A percentile compares a stretch with the other conserved stretches of the same genome.
phyloP scores from a whole-genome alignment of 78 protist genomes.

The Dictyostelium discoideum region DNA sequence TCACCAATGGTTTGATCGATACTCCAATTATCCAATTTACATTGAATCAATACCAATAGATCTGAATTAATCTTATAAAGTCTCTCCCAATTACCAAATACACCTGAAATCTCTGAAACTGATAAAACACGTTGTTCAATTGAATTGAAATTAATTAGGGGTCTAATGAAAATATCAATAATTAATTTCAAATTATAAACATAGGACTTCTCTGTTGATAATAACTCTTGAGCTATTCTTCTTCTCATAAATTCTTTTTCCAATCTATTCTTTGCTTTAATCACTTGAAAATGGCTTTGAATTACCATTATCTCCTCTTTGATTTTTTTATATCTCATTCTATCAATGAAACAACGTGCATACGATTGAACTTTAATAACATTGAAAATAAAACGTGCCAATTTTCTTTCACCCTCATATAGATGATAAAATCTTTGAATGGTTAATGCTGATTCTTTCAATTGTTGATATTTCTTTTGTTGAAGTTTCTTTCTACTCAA shows the following conservation, averaged over 20 bases:
- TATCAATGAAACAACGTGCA: neutral
- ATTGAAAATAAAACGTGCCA: neutral
- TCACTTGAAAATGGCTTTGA: neutral
- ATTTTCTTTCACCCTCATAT: neutral
- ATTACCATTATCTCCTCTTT: neutral
- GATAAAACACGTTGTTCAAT: constrained; percentile 14
- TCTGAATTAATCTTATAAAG: constrained; percentile 9
- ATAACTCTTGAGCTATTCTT: constrained; percentile 14
- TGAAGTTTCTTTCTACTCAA: neutral
- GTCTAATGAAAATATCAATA: constrained; percentile 29
- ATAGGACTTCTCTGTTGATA: constrained; percentile 21
- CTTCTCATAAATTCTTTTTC: constrained; percentile 29
- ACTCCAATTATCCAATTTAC: neutral
- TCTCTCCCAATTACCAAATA: constrained; percentile 41
- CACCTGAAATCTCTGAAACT: constrained; percentile 10
- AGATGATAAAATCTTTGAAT: constrained; percentile 15
- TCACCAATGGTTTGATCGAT: constrained; percentile 26
- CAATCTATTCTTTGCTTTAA: constrained; percentile 2
- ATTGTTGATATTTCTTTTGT: neutral
- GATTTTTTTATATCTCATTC: neutral
- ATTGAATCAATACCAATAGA: neutral
- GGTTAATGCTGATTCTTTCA: neutral
- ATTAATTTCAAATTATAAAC: constrained; percentile 36
- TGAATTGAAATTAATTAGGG: neutral
- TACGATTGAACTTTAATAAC: constrained; percentile 3